These are phyloP conservation scores for Mortierella sp. DNA, from an alignment of 371 early-diverging fungal species.

Conservation along the genomic window DNA sequence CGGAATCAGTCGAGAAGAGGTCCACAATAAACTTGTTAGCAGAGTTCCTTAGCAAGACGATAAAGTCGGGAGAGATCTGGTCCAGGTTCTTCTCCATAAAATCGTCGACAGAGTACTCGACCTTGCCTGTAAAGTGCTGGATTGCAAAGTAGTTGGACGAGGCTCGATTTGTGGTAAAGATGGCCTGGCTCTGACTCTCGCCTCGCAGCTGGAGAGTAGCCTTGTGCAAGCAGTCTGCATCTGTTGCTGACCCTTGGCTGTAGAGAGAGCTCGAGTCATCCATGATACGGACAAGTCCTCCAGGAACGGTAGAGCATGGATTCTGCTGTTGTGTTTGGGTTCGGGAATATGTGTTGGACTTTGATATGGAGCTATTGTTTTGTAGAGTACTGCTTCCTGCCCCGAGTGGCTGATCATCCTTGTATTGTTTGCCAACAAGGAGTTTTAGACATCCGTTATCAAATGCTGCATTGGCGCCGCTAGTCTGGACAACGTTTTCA, in stretches of 20 bases:
- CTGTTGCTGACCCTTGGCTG: conserved; percentile 52
- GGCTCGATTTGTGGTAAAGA: conserved; percentile 54
- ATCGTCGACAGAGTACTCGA: conserved; percentile 78
- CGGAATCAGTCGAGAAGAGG: conserved; percentile 59
- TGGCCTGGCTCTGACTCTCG: conserved; percentile 55
- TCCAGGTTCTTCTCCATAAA: conserved; percentile 83
- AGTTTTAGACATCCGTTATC: conserved; percentile 66
- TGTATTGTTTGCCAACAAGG: conserved; percentile 54
- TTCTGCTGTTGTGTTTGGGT: conserved; percentile 24
- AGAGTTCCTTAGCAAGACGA: conserved; percentile 83
- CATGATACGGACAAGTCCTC: conserved; percentile 67
- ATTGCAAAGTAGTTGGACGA: conserved; percentile 64
- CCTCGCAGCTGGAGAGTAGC: conserved; percentile 58
- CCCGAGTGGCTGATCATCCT: conserved; percentile 27
- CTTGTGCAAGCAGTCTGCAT: conserved; percentile 56
- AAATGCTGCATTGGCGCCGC: conserved; percentile 5
- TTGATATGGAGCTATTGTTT: neutral
- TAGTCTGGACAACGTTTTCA: conserved; percentile 1
- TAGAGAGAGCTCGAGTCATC: conserved; percentile 61
- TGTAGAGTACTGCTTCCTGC: neutral
- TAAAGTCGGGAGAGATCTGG: conserved; percentile 82
- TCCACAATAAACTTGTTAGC: conserved; percentile 72
- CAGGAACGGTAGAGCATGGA: conserved; percentile 19
- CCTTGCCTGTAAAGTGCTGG: conserved; percentile 80
- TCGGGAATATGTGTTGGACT: conserved; percentile 15